Base-by-base conservation (phyloP, 768 basidiomycete genomes). In the Melanogaster broomeanus region DNA sequence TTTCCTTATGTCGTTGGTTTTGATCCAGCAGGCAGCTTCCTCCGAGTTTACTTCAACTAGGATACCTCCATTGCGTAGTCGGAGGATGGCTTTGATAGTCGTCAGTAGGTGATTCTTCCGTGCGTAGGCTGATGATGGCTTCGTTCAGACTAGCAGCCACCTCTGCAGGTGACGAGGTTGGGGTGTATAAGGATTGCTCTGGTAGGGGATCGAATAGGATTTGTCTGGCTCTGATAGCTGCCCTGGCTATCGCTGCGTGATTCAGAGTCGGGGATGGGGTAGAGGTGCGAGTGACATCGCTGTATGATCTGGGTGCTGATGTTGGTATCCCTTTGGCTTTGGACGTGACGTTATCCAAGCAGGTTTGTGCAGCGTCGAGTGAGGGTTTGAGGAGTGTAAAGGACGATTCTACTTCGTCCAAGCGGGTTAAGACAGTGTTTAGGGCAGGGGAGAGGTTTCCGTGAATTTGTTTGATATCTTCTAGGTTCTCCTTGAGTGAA, bases 1-100 rank as follows among this genome's bases (percentile, higher is more conserved):
- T 43, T 22, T 22, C n/a, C 57, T 49, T 3, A 48, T 45, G 9
- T 55, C 22, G 0, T 47, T n/a, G 0, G 25, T 11, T 4, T 42
- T 22, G 1, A 67, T 37, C 67, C 68, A 68, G 3, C 38, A n/a
- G 2, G 57, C 60, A 0, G 54, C 55, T 8, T 48, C 37, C 9
- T 39, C 42, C 0, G 52, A 27, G 25, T 49, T 51, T 0, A 67
- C 21, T 13, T 62, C 51, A 6, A 60, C 48, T 4, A 64, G n/a
- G 0, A 67, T 25, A 0, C 56, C 52, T 1, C 63, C 59, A 11
- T 56, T 52, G 9, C 45, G 21, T 8, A 61, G 42, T 2, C 33
- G 9, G 0, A 19, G 3, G 4, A 53, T 10, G 27, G 9, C 18
- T 15, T 7, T 30, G 30, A 53, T 35, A 15, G 19, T 21, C 1